Base-by-base conservation (phyloP, 2,329 filamentous ascomycete species). In the Westerdykella ornata region DNA sequence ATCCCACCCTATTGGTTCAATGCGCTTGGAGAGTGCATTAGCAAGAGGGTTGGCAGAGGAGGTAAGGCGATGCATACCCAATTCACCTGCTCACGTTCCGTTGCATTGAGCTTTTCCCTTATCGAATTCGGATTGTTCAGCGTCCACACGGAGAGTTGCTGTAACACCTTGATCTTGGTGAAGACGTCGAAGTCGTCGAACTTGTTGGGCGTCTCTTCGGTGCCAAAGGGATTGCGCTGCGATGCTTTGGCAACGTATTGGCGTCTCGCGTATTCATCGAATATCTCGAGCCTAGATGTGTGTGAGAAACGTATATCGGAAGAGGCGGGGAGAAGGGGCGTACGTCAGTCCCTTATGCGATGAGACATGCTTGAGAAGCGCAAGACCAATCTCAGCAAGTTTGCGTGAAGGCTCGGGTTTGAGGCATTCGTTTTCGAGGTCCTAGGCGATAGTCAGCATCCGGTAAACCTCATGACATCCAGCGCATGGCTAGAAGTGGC, bases 311-410 rank as follows among this genome's bases (percentile, higher is more conserved):
- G 30, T 15, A 33, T 35, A 26, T 16, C 7, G 5, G 28, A 20
- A 17, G 22, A 35, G 15, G 20, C 8, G 13, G 38, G 15, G 29
- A 35, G 38, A 38, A 36, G 20, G 37, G 17, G 75, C 85, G 52
- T 78, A 95, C 88, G 84, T 94, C 36, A 97, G 73, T 49, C 89
- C 89, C 49, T 89, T 84, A 71, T 96, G 88, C 45, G 89, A 95
- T 22, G 92, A 96, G 37, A 96, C 82, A 62, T 85, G 88, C 75
- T 96, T 96, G 45, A 97, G 79, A 15, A 97, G 74, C 41, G 85
- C 81, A 35, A 98, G 76, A 28, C 88, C 90, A 54, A 97, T 87
- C 42, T 90, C 80, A 46, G 84, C 72, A 14, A 98, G 74, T 49
- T 82, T 77, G 34, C 80, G 76, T 1, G 89, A 94, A 22, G 80